These are phyloP conservation scores for Fusarium robinianum DNA, from an alignment of 2,329 filamentous ascomycete species.

Conservation along the genomic window DNA sequence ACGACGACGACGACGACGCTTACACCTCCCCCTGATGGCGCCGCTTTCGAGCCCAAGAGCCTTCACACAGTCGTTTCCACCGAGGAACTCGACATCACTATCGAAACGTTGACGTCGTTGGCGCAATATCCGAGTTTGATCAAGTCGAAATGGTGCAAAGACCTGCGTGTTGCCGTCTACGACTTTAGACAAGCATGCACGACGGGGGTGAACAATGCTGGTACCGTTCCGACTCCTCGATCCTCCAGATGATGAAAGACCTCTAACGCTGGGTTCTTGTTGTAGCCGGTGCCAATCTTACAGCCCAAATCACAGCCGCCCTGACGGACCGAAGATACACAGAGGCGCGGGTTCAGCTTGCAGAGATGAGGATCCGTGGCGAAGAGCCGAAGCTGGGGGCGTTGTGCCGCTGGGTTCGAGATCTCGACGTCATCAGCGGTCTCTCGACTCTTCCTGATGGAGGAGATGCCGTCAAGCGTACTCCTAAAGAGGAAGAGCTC, in stretches of 20 bases:
- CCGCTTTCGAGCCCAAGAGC: constrained; percentile 50
- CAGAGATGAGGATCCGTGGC: constrained; percentile 70
- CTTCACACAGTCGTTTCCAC: constrained; percentile 60
- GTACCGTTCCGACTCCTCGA: constrained; percentile 36
- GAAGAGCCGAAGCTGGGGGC: constrained; percentile 70
- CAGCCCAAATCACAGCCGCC: constrained; percentile 67
- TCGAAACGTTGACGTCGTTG: constrained; percentile 65
- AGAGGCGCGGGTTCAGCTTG: constrained; percentile 67
- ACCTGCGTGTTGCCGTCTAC: constrained; percentile 68
- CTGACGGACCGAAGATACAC: constrained; percentile 67
- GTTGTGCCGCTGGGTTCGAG: constrained; percentile 72
- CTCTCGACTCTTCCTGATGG: constrained; percentile 60
- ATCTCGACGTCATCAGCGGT: constrained; percentile 70
- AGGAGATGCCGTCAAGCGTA: constrained; percentile 44
- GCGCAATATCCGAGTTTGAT: constrained; percentile 64
- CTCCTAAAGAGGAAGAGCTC: constrained; percentile 56
- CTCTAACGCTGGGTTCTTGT: constrained; percentile 8
- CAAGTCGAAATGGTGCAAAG: constrained; percentile 70
- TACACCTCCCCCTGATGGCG: constrained; percentile 44
- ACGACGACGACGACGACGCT: constrained; percentile 32
- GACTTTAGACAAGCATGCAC: constrained; percentile 71
- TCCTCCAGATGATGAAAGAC: neutral
- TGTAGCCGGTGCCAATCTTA: constrained; percentile 63
- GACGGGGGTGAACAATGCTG: constrained; percentile 64
- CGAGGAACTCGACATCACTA: constrained; percentile 69